Evolutionary conservation across 164 flowering plant species (phyloP), one percentile per base, ranked within the genome.

Genomic region (Macadamia integrifolia): DNA sequence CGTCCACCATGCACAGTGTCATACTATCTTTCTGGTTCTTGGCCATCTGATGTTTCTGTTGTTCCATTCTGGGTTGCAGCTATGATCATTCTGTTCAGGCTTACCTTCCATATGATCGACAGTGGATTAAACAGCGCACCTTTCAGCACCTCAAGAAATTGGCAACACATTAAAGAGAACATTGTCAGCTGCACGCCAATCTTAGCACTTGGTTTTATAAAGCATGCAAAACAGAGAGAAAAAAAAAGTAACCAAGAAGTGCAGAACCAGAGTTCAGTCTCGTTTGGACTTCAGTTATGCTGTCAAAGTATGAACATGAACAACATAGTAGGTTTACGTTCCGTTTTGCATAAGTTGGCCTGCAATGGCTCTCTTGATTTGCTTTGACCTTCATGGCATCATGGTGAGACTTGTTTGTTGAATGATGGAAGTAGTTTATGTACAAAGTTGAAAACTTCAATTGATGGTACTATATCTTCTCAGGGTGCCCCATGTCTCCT

Each of bases 101-200:
- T n/a, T 93, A 85, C 75, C 76, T 91, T 46, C 98, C 98, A n/a
- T 79, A 86, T 48, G 97, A 91, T 71, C 80, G 98, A 29, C 83
- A 85, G 71, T 91, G 98, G 97, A 93, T 90, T 60, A 93, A 91
- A 70, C 93, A 88, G 70, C 80, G 85, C 58, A 80, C 82, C 7
- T 75, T 86, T 69, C 89, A 87, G 50, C 96, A 92, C 75, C 87
- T 93, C 46, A 90, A 80, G 87, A 90, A 76, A 76, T 62, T 88
- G 81, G 97, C 95, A 9, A 29, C 68, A 13, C 76, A 69, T 42
- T 78, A 61, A 75, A 60, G 13, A 17, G 6, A 17, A 53, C 32
- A 43, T 5, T 9, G 46, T 17, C 6, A 64, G 50, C 65, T 10
- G 49, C 59, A 11, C 60, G 6, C 64, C n/a, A 6, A 59, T 23